A percentile compares a stretch with the other conserved stretches of the same genome.
Conservation (phyloP, 2,329 filamentous ascomycete species). For the Fusarium guadeloupense region DNA sequence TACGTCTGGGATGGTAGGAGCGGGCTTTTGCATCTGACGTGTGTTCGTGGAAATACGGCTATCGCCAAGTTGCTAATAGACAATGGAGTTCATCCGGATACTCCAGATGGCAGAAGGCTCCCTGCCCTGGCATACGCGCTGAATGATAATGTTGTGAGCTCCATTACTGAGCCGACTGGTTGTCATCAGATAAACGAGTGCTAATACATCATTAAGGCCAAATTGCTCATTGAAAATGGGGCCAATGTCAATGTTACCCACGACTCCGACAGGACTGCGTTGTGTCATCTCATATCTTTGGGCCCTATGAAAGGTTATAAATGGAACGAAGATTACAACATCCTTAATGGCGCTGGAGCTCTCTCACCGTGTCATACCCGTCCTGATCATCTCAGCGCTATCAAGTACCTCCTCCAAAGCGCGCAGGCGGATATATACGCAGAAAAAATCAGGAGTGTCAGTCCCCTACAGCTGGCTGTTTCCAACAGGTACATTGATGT, state of each 20-base stretch:
- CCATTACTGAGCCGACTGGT: background rate
- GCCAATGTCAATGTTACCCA: conserved; percentile 15
- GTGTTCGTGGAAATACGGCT: conserved; percentile 32
- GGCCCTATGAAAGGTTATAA: background rate
- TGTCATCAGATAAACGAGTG: background rate
- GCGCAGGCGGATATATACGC: conserved; percentile 20
- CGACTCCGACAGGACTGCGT: conserved; percentile 10
- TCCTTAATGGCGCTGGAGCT: conserved; percentile 10
- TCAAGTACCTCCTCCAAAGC: conserved; percentile 21
- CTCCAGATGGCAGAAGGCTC: background rate
- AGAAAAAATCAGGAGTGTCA: background rate
- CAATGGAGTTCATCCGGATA: conserved; percentile 6
- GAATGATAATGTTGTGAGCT: conserved; percentile 31
- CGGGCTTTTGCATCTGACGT: conserved; percentile 28
- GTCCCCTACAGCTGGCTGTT: conserved; percentile 14
- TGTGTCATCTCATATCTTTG: conserved; percentile 22
- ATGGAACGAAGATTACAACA: conserved; percentile 13
- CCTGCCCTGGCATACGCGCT: conserved; percentile 23
- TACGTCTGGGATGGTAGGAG: conserved; percentile 18
- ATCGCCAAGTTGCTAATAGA: conserved; percentile 18
- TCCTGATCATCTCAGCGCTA: conserved; percentile 19
- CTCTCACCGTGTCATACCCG: conserved; percentile 8
- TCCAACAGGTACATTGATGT: conserved; percentile 9
- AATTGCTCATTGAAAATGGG: conserved; percentile 14
- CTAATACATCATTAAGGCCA: conserved; percentile 15